Percentiles rank a stretch among this genome's conserved stretches.
phyloP scores from a whole-genome alignment of 2,329 filamentous ascomycete species.

The Fusarium sp. region DNA sequence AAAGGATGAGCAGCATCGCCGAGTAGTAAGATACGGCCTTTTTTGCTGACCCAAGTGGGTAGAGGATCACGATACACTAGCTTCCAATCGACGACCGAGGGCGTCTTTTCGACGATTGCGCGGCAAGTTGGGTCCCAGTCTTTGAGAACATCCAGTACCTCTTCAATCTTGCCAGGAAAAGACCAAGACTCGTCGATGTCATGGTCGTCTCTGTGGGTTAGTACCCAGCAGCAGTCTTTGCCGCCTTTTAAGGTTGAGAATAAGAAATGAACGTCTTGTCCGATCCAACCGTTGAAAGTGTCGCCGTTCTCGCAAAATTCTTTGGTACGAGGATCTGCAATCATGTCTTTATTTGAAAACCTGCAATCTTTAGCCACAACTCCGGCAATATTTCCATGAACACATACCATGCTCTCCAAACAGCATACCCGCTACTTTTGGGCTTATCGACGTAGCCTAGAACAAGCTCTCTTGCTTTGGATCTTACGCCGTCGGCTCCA shows the following conservation, averaged over 20 bases:
- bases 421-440: slow-evolving; percentile 41
- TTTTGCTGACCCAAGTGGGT: slow-evolving; percentile 32
- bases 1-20: slow-evolving; percentile 42
- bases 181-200: slow-evolving; percentile 44
- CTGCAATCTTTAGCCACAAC: background rate
- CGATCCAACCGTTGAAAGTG: slow-evolving; percentile 68
- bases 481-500: slow-evolving; percentile 39
- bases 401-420: slow-evolving; percentile 64
- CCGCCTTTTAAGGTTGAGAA: slow-evolving; percentile 66
- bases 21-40: slow-evolving; percentile 18
- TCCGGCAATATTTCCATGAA: background rate
- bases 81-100: slow-evolving; percentile 34
- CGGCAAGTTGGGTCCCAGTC: slow-evolving; percentile 27
- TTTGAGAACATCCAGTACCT: slow-evolving; percentile 25
- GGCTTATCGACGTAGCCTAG: slow-evolving; percentile 31
- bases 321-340: slow-evolving; percentile 64
- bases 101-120: slow-evolving; percentile 41
- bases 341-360: slow-evolving; percentile 61
- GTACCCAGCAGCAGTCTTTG: slow-evolving; percentile 66
- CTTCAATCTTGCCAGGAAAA: slow-evolving; percentile 36
- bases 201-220: slow-evolving; percentile 59
- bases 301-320: slow-evolving; percentile 69
- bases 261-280: slow-evolving; percentile 59
- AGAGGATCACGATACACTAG: slow-evolving; percentile 37
- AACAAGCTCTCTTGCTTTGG: slow-evolving; percentile 39